A percentile compares a stretch with the other conserved stretches of the same genome.
phyloP scores from a whole-genome alignment of 176 grass and related monocot genomes.

The Aegilops sharonensis region DNA sequence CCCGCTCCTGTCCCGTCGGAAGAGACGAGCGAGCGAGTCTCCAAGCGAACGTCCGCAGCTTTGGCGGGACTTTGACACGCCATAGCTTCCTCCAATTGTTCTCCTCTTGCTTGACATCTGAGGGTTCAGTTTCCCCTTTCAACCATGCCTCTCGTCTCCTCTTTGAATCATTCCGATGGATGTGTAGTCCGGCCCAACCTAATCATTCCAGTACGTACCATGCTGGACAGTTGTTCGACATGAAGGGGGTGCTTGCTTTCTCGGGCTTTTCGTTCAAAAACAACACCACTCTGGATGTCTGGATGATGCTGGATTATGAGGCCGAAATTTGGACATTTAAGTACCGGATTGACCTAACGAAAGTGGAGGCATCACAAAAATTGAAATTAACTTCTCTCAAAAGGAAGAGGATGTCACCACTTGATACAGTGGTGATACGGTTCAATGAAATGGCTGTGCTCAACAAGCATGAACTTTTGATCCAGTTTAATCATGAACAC shows the following conservation, averaged over 20 bases:
- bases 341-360: not conserved
- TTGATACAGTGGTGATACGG: not conserved
- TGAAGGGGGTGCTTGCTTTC: not conserved
- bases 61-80: no score
- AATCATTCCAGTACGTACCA: no score
- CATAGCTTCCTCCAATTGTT: no score
- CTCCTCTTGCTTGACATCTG: no score
- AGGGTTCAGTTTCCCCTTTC: no score
- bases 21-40: no score
- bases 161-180: not conserved
- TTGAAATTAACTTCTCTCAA: not conserved
- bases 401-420: not conserved
- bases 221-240: not conserved
- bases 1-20: no score
- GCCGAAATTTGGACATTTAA: not conserved
- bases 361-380: not conserved
- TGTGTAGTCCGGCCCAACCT: not conserved
- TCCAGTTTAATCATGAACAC: not conserved
- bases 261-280: no score
- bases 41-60: no score
- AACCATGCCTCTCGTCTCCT: no score
- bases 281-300: not conserved
- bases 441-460: not conserved
- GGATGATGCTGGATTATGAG: not conserved
- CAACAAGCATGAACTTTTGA: not conserved